These are phyloP conservation scores for Takakia lepidozioides DNA, from an alignment of 225 moss, liverwort and hornwort species.

Conservation along the genomic window DNA sequence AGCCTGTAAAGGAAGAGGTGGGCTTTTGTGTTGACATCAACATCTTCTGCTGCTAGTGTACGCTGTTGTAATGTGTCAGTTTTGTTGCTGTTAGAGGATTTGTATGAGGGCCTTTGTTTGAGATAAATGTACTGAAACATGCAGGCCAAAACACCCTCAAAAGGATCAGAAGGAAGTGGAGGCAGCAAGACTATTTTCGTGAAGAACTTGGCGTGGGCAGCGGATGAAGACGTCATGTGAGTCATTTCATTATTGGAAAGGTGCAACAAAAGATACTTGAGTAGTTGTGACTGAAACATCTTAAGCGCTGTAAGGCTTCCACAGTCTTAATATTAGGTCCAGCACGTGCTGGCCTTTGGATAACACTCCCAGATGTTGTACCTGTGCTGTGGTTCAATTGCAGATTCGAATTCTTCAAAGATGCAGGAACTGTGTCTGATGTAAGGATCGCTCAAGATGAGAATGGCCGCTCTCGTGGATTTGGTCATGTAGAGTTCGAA, in stretches of 20 bases:
- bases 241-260: no score
- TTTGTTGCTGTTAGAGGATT: not conserved
- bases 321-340: no score
- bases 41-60: not conserved
- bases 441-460: conserved; percentile 68
- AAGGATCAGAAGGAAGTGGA: conserved; percentile 29
- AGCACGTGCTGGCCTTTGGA: no score
- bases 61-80: not conserved
- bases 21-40: conserved; percentile 4
- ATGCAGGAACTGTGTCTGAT: conserved; percentile 38
- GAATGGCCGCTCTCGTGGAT: conserved; percentile 73
- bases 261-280: no score
- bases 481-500: conserved; percentile 74
- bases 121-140: no score
- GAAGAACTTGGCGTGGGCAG: conserved; percentile 81
- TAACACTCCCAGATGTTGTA: no score
- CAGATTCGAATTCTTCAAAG: conserved; percentile 69
- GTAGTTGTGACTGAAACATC: no score
- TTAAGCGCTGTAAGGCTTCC: no score
- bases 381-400: no score
- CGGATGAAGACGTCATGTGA: conserved; percentile 46
- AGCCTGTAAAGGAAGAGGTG: conserved; percentile 21
- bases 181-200: conserved; percentile 79
- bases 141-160: conserved; percentile 60
- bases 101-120: no score